Conservation (phyloP, 768 basidiomycete genomes). For the Hypholoma sublateritium region DNA sequence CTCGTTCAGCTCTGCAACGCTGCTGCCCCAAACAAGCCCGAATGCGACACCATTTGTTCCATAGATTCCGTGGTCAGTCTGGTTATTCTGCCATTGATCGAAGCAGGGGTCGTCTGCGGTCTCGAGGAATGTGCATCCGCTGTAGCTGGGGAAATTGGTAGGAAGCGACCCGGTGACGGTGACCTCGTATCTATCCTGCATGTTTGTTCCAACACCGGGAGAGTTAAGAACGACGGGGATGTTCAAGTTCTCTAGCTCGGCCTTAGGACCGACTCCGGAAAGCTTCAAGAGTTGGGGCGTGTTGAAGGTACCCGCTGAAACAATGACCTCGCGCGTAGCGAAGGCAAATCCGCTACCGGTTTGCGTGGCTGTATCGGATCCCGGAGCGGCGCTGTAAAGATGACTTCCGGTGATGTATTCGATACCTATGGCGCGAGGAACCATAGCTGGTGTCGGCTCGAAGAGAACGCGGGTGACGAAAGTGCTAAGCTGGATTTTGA, state of each 20-base stretch:
- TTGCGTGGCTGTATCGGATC: constrained; percentile 1
- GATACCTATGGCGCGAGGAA: constrained; percentile 31
- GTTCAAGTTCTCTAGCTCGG: no score
- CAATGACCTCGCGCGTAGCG: constrained; percentile 58
- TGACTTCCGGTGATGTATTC: constrained; percentile 29
- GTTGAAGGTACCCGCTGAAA: constrained; percentile 12
- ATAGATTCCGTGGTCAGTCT: constrained; percentile 7
- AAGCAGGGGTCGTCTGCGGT: constrained; percentile 7
- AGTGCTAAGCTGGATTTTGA: constrained; percentile 56
- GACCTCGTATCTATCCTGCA: no score
- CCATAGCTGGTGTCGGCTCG: constrained; percentile 45
- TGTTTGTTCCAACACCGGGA: no score
- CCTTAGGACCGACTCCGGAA: no score
- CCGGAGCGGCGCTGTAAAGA: constrained; percentile 7
- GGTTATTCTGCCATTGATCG: constrained; percentile 5
- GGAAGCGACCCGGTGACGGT: no score
- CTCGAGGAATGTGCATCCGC: constrained; percentile 3
- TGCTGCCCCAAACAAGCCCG: constrained; percentile 1
- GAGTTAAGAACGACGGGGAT: no score
- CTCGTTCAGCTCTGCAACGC: constrained; percentile 2
- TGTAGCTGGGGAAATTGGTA: no score
- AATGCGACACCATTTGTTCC: constrained; percentile 1
- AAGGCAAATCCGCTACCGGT: constrained; percentile 37
- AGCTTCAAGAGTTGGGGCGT: no score
- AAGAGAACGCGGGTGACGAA: constrained; percentile 55